A percentile compares a stretch with the other conserved stretches of the same genome.
phyloP scores from a whole-genome alignment of 768 basidiomycete genomes.

The Agaricus sinodeliciosus region DNA sequence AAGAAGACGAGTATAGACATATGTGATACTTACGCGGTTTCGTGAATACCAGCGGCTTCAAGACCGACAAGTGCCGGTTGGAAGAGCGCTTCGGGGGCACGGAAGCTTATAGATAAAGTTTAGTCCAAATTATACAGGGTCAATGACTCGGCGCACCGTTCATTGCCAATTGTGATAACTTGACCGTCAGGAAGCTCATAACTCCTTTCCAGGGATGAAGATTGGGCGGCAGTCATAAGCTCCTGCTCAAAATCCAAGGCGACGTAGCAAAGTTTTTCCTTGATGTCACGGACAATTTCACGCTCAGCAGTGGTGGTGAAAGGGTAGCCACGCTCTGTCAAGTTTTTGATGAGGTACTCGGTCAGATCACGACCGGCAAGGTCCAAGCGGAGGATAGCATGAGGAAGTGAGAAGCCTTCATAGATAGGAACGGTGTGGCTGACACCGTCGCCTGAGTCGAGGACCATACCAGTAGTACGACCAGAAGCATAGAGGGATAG shows the following conservation, averaged over 20 bases:
- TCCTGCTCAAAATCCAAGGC: conserved; percentile 94
- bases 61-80: conserved; percentile 87
- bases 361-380: conserved; percentile 92
- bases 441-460: conserved; percentile 96
- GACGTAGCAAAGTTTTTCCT: conserved; percentile 95
- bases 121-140: conserved; percentile 37
- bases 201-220: conserved; percentile 85
- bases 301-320: conserved; percentile 93
- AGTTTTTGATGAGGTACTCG: conserved; percentile 72
- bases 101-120: conserved; percentile 60
- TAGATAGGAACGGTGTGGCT: conserved; percentile 96
- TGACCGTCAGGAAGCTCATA: conserved; percentile 92
- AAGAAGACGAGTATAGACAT: neutral
- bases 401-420: conserved; percentile 88
- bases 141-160: conserved; percentile 64
- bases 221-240: conserved; percentile 84
- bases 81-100: conserved; percentile 94
- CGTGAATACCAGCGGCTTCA: conserved; percentile 88
- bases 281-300: conserved; percentile 95
- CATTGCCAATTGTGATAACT: conserved; percentile 92
- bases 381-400: conserved; percentile 90
- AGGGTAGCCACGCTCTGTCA: conserved; percentile 87
- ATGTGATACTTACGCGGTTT: conserved; percentile 60
- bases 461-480: conserved; percentile 90
- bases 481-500: conserved; percentile 90